These are phyloP conservation scores for Phellinidium pouzarii DNA, from an alignment of 1,284 basidiomycete genomes.

Conservation along the genomic window DNA sequence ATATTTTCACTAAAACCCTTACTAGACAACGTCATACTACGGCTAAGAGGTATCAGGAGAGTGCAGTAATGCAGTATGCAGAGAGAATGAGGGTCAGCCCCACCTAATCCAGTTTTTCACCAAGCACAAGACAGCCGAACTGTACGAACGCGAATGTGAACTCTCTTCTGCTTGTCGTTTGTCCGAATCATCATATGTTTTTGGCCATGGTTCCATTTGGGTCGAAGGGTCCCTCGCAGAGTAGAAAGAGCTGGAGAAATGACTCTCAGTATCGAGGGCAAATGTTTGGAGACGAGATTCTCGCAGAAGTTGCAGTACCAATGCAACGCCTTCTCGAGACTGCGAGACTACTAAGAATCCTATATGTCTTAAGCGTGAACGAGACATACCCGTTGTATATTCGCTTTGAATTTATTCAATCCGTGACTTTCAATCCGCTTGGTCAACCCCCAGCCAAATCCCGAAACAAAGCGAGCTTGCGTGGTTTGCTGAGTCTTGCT, in stretches of 20 bases:
- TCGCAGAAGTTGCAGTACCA: constrained; percentile 66
- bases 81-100: constrained; percentile 10
- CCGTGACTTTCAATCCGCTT: constrained; percentile 76
- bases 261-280: constrained; percentile 20
- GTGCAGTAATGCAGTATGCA: not conserved
- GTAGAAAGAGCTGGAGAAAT: not conserved
- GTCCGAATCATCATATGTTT: not conserved
- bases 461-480: constrained; percentile 68
- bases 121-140: constrained; percentile 5
- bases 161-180: not conserved
- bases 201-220: not conserved
- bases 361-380: not conserved
- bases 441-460: constrained; percentile 78
- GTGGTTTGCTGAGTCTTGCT: constrained; percentile 73
- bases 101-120: constrained; percentile 18
- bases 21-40: constrained; percentile 3
- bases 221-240: not conserved
- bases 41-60: not conserved
- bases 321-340: constrained; percentile 77
- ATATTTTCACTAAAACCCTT: not conserved
- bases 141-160: not conserved
- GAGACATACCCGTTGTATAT: constrained; percentile 60
- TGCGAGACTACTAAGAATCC: constrained; percentile 26
- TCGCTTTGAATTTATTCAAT: constrained; percentile 67
- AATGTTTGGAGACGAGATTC: constrained; percentile 69